Conservation (phyloP, 2,329 filamentous ascomycete genomes). For the Daldinia sp. region DNA sequence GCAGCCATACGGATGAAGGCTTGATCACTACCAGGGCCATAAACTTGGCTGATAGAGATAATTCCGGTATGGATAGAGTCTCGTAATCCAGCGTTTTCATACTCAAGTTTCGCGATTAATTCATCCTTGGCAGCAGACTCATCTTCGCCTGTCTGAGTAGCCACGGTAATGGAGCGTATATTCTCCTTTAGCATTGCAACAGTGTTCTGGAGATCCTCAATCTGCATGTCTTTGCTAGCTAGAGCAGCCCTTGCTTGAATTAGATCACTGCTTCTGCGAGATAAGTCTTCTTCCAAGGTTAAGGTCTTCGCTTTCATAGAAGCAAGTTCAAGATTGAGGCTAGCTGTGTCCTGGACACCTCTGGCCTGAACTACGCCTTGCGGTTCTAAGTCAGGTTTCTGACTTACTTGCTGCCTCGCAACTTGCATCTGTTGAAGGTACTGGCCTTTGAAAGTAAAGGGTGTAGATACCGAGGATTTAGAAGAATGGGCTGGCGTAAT, state of each 20-base stretch:
- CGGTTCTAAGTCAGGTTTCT: neutral
- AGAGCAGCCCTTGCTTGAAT: conserved; percentile 19
- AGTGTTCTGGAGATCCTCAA: conserved; percentile 3
- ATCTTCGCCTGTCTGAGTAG: neutral
- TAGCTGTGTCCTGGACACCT: neutral
- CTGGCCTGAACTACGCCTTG: neutral
- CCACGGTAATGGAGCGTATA: neutral
- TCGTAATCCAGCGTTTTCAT: conserved; percentile 19
- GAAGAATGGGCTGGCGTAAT: neutral
- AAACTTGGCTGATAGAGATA: conserved; percentile 16
- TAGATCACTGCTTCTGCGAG: conserved; percentile 15
- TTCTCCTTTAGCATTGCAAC: conserved; percentile 7
- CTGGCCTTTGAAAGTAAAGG: conserved; percentile 5
- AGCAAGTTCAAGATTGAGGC: conserved; percentile 1
- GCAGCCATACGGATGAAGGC: conserved; percentile 12
- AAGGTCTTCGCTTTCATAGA: conserved; percentile 15
- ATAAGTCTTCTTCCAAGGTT: conserved; percentile 13
- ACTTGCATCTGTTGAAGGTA: conserved; percentile 6
- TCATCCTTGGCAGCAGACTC: conserved; percentile 10
- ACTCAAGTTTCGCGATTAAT: conserved; percentile 7
- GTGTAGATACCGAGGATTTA: neutral
- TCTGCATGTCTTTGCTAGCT: conserved; percentile 15
- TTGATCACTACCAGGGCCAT: conserved; percentile 15
- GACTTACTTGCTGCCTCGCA: neutral
- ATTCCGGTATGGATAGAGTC: conserved; percentile 25